phyloP scores from a whole-genome alignment of 352 stramenopile species.

The Globisporangium recalcitrans region DNA sequence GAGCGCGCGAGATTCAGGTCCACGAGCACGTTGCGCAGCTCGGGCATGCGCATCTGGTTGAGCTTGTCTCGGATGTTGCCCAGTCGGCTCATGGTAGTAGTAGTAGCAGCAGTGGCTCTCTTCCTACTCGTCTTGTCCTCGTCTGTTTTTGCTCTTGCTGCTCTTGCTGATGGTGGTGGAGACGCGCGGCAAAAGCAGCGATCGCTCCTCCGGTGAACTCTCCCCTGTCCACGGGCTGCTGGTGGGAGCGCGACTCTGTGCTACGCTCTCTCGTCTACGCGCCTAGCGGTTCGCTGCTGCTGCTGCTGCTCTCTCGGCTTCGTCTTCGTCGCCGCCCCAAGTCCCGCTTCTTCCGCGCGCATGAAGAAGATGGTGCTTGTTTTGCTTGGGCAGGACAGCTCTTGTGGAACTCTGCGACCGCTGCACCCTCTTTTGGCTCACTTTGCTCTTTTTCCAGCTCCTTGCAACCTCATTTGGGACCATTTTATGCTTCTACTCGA shows the following conservation, averaged over 20 bases:
- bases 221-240: background rate
- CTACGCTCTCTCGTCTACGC: background rate
- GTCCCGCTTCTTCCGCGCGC: slow-evolving; percentile 15
- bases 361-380: slow-evolving; percentile 13
- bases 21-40: slow-evolving; percentile 69
- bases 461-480: background rate
- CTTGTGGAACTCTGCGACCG: background rate
- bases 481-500: background rate
- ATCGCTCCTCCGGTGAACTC: background rate
- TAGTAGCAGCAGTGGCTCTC: too few relatives aligned
- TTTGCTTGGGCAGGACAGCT: slow-evolving; percentile 8
- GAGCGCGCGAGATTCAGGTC: slow-evolving; percentile 65
- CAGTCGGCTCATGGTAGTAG: slow-evolving; percentile 24
- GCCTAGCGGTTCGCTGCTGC: background rate
- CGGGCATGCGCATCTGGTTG: slow-evolving; percentile 56
- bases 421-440: slow-evolving; percentile 1
- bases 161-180: background rate
- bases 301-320: background rate
- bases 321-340: slow-evolving; percentile 8
- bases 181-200: background rate
- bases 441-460: background rate
- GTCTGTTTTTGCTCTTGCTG: slow-evolving; percentile 12
- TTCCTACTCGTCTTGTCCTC: background rate
- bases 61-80: slow-evolving; percentile 45
- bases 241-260: background rate